A percentile compares a stretch with the other conserved stretches of the same genome.
Conservation (phyloP, 345 rosid species). For the Draba incana region DNA sequence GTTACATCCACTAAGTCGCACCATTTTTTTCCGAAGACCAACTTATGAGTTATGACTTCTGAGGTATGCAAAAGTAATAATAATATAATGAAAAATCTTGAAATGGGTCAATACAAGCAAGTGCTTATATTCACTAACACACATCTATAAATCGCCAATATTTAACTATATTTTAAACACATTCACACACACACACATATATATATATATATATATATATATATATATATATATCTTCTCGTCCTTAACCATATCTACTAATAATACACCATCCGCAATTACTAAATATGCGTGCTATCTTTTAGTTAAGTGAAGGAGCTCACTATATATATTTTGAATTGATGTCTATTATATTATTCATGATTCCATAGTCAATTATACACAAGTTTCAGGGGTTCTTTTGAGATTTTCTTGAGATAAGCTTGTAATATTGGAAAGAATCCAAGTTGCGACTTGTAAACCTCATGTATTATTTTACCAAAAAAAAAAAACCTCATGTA, state of each 20-base stretch:
- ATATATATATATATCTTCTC: not conserved
- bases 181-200: constrained; percentile 21
- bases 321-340: not conserved
- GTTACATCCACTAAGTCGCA: constrained; percentile 33
- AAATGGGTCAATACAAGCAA: constrained; percentile 32
- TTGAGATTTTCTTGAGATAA: constrained; percentile 2
- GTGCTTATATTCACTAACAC: constrained; percentile 27
- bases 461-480: too few species aligned
- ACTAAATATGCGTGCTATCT: constrained; percentile 37
- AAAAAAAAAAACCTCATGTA: too few species aligned
- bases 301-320: constrained; percentile 34
- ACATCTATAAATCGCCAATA: constrained; percentile 24
- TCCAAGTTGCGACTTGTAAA: not conserved
- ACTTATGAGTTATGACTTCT: constrained; percentile 9
- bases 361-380: constrained; percentile 15
- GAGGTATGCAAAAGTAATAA: constrained; percentile 25
- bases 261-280: constrained; percentile 23
- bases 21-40: constrained; percentile 4
- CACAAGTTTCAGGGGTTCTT: constrained; percentile 23
- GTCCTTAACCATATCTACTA: constrained; percentile 8
- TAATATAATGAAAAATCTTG: not conserved
- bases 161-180: constrained; percentile 25
- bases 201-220: too few species aligned
- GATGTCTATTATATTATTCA: too few species aligned
- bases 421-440: not conserved